Evolutionary conservation across 2,329 filamentous ascomycete species (phyloP).

Genomic region (Aspergillus quadricinctus): DNA sequence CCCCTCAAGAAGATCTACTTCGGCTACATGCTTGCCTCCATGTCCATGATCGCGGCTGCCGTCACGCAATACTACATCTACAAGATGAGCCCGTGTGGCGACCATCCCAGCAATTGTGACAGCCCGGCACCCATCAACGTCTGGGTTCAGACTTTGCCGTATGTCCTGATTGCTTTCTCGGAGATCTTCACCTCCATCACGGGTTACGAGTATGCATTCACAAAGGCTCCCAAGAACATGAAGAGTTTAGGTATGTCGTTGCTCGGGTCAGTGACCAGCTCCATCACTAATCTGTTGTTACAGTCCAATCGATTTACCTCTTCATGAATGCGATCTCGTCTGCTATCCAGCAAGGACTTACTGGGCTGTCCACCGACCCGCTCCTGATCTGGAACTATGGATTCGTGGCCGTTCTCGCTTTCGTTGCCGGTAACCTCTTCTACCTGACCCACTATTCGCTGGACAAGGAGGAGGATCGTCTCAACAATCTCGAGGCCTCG

Average conservation of each 20-base stretch:
- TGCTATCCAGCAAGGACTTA: conserved; percentile 65
- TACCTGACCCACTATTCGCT: conserved; percentile 62
- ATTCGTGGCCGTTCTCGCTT: conserved; percentile 58
- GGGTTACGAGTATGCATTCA: conserved; percentile 69
- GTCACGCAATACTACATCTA: conserved; percentile 54
- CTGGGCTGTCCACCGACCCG: conserved; percentile 59
- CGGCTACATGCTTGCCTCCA: conserved; percentile 47
- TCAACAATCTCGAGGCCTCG: conserved; percentile 47
- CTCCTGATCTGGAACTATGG: conserved; percentile 71
- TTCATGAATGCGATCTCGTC: conserved; percentile 65
- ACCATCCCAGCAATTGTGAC: conserved; percentile 47
- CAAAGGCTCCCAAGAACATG: conserved; percentile 75
- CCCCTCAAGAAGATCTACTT: conserved; percentile 51
- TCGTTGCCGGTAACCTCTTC: conserved; percentile 60
- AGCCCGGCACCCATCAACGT: conserved; percentile 59
- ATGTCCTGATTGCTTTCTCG: conserved; percentile 52
- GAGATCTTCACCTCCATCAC: conserved; percentile 57
- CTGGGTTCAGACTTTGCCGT: conserved; percentile 48
- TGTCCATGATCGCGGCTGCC: conserved; percentile 49
- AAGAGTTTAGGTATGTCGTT: conserved; percentile 60
- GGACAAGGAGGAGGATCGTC: conserved; percentile 63
- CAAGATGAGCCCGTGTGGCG: conserved; percentile 56
- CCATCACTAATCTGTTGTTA: conserved; percentile 35
- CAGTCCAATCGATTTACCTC: conserved; percentile 60
- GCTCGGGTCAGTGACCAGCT: conserved; percentile 60